These are phyloP conservation scores for Dorcoceras hygrometricum DNA, from an alignment of 257 asterid genomes.

Conservation along the genomic window DNA sequence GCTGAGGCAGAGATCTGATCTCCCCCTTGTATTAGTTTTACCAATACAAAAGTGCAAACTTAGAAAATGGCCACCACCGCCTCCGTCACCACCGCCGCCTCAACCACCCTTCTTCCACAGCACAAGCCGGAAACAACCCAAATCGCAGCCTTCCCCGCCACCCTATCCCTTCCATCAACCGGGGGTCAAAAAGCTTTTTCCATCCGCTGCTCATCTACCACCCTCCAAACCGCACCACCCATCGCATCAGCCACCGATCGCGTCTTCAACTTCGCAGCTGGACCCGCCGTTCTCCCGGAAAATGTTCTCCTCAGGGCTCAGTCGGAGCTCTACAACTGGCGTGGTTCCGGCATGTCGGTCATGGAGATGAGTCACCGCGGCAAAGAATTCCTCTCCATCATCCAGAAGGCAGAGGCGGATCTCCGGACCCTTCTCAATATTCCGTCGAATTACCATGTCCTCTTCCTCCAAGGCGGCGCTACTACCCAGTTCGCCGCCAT, in stretches of 20 bases:
- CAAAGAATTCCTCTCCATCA: conserved; percentile 77
- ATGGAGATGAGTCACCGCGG: conserved; percentile 99
- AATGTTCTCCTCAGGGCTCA: conserved; percentile 80
- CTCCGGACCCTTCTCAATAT: conserved; percentile 65
- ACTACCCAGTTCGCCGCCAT: conserved; percentile 87
- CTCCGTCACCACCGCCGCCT: conserved; percentile 14
- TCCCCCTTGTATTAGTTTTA: not conserved
- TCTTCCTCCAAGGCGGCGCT: conserved; percentile 98
- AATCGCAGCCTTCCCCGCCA: conserved; percentile 42
- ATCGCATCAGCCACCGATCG: conserved; percentile 62
- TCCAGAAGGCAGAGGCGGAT: conserved; percentile 87
- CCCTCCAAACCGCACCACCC: conserved; percentile 40
- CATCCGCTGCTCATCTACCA: conserved; percentile 52
- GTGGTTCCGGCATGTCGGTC: conserved; percentile 88
- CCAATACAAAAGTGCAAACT: not conserved
- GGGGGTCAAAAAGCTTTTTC: conserved; percentile 29
- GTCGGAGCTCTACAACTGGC: conserved; percentile 83
- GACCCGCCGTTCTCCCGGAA: conserved; percentile 89
- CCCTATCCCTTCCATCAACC: conserved; percentile 30
- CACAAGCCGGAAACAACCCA: conserved; percentile 37
- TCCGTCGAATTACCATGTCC: conserved; percentile 67
- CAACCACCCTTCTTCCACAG: conserved; percentile 26
- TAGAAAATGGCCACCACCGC: conserved; percentile 39
- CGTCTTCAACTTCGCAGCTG: conserved; percentile 94
- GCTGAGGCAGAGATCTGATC: not conserved